A percentile compares a stretch with the other conserved stretches of the same genome.
Evolutionary conservation across 208 protist species (phyloP).

Genomic region (Crithidia brevicula): DNA sequence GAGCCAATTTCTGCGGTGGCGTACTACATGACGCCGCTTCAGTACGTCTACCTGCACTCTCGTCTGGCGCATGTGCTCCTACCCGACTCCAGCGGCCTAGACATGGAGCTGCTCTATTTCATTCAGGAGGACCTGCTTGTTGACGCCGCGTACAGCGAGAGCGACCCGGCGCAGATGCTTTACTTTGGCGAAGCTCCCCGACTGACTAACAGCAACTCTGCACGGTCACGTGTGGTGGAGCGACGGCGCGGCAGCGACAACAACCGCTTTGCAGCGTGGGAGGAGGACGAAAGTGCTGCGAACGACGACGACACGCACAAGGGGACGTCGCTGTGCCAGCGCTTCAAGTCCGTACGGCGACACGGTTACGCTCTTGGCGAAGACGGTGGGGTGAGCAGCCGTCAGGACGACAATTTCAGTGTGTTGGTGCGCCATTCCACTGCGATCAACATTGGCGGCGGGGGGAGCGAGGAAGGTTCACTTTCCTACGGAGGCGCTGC

Average conservation of each 20-base stretch:
- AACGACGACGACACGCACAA: slow-evolving; percentile 4
- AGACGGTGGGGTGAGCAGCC: slow-evolving; percentile 6
- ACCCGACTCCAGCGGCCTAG: slow-evolving; percentile 47
- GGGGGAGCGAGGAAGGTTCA: slow-evolving; percentile 7
- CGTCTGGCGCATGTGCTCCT: slow-evolving; percentile 79
- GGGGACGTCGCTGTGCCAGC: slow-evolving; percentile 16
- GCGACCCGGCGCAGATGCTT: slow-evolving; percentile 31
- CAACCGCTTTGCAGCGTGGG: neutral
- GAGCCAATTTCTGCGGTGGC: slow-evolving; percentile 31
- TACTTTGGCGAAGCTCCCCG: slow-evolving; percentile 58
- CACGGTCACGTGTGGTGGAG: neutral
- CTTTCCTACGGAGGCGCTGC: neutral
- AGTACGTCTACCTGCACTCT: slow-evolving; percentile 88
- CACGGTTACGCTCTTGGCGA: slow-evolving; percentile 24
- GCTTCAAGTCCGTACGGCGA: slow-evolving; percentile 24
- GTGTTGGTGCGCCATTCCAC: slow-evolving; percentile 18
- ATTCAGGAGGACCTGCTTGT: slow-evolving; percentile 73
- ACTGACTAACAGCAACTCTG: slow-evolving; percentile 7
- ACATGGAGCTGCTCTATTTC: slow-evolving; percentile 80
- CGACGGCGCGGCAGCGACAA: neutral
- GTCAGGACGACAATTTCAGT: slow-evolving; percentile 9
- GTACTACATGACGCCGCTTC: slow-evolving; percentile 75
- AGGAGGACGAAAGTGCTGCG: slow-evolving; percentile 1
- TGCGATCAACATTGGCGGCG: neutral
- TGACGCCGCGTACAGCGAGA: slow-evolving; percentile 56